Evolutionary conservation across 73 alveolate genomes (phyloP).

Genomic region (Strombidium stylifer): DNA sequence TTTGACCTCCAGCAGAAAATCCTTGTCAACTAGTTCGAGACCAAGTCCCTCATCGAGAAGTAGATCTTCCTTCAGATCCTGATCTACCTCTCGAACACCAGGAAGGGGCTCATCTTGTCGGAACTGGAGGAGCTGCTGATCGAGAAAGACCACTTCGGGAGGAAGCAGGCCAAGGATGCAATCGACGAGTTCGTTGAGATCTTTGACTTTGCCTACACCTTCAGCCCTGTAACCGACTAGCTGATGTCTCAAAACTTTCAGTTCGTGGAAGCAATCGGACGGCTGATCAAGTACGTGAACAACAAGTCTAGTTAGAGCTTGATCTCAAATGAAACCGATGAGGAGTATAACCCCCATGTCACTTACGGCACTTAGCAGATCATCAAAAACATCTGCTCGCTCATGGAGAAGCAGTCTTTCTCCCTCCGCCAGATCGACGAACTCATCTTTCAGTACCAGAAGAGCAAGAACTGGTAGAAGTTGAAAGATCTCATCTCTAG

Average conservation of each 20-base stretch:
- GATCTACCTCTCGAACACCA: neutral
- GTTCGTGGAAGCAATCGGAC: too few relatives aligned
- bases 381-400: constrained; percentile 9
- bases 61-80: neutral
- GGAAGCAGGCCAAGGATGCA: neutral
- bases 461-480: constrained; percentile 46
- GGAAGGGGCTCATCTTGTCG: neutral
- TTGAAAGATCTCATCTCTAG: constrained; percentile 52
- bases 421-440: constrained; percentile 52
- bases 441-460: constrained; percentile 29
- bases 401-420: constrained; percentile 43
- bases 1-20: too few relatives aligned
- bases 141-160: neutral
- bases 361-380: too few relatives aligned
- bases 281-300: too few relatives aligned
- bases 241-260: too few relatives aligned
- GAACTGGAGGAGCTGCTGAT: neutral
- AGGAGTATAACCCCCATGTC: too few relatives aligned
- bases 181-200: neutral
- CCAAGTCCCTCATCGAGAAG: neutral
- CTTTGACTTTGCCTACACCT: too few relatives aligned
- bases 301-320: too few relatives aligned
- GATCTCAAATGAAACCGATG: too few relatives aligned
- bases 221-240: too few relatives aligned
- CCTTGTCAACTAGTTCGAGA: neutral